These are phyloP conservation scores for Echites panduratus DNA, from an alignment of 257 asterid species.

Conservation along the genomic window DNA sequence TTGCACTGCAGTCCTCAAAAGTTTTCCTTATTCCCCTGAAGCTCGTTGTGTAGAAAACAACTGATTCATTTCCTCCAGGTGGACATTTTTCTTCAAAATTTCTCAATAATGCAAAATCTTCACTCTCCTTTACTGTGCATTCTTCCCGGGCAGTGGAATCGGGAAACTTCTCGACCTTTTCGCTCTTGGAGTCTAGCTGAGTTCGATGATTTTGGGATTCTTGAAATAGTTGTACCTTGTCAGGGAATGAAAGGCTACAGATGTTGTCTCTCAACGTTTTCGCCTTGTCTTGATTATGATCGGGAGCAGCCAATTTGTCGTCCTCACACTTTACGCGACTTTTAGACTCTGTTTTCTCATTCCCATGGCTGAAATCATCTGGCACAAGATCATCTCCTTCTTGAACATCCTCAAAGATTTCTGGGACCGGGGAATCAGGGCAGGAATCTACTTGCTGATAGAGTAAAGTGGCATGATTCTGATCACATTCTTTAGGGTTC, in stretches of 20 bases:
- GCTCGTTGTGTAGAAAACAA: conserved; percentile 71
- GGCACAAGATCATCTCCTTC: conserved; percentile 10
- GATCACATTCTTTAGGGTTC: conserved; percentile 16
- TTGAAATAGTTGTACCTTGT: conserved; percentile 15
- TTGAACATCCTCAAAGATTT: conserved; percentile 13
- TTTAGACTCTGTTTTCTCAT: conserved; percentile 4
- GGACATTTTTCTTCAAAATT: conserved; percentile 46
- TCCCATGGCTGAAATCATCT: not conserved
- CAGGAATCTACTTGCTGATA: not conserved
- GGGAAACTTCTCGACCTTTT: no score
- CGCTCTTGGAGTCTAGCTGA: conserved; percentile 8
- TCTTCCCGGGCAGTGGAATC: no score
- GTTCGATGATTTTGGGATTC: conserved; percentile 2
- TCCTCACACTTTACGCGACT: conserved; percentile 8
- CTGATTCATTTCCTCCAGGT: conserved; percentile 42
- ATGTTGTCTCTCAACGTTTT: not conserved
- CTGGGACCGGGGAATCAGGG: conserved; percentile 1
- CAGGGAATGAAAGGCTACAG: conserved; percentile 5
- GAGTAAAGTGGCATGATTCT: not conserved
- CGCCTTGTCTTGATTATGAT: conserved; percentile 5
- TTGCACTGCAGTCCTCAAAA: conserved; percentile 55
- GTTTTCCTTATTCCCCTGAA: conserved; percentile 75
- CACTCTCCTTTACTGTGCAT: no score
- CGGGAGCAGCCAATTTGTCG: not conserved
- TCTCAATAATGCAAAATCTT: not conserved